These are phyloP conservation scores for Mycosarcoma maydis DNA, from an alignment of 1,284 basidiomycete genomes.

Conservation along the genomic window DNA sequence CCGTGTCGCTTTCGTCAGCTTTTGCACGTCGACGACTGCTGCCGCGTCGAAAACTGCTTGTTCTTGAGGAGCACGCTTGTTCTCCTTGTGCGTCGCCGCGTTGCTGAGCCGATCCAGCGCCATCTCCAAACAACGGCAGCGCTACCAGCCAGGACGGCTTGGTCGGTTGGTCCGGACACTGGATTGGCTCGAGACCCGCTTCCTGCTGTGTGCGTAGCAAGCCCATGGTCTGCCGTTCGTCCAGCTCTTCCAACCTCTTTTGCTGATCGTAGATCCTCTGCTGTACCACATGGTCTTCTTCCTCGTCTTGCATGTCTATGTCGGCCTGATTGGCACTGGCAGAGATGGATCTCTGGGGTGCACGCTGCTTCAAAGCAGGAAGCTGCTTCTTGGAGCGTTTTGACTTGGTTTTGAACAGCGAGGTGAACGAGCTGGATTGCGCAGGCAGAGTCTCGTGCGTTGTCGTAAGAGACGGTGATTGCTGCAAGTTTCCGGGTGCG, in stretches of 20 bases:
- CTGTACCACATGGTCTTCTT: slow-evolving; percentile 23
- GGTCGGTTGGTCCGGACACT: slow-evolving; percentile 7
- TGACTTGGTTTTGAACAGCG: slow-evolving; percentile 3
- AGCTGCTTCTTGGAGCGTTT: background rate
- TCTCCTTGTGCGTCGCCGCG: background rate
- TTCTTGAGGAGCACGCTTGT: slow-evolving; percentile 6
- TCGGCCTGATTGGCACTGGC: too few species aligned
- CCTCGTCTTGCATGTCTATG: too few species aligned
- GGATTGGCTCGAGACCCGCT: slow-evolving; percentile 28
- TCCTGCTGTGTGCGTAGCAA: slow-evolving; percentile 39
- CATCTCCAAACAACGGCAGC: slow-evolving; percentile 26
- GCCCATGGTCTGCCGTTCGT: slow-evolving; percentile 36
- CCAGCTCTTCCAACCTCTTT: slow-evolving; percentile 35
- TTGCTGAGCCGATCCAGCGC: slow-evolving; percentile 4
- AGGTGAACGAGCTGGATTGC: slow-evolving; percentile 14
- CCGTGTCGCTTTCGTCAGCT: background rate
- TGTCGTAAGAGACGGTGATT: background rate
- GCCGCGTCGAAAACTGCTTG: slow-evolving; percentile 16
- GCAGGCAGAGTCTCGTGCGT: background rate
- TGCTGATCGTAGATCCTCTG: slow-evolving; percentile 33
- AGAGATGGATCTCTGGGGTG: slow-evolving; percentile 2
- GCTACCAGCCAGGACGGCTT: slow-evolving; percentile 24
- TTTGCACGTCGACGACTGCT: background rate
- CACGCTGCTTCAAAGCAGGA: slow-evolving; percentile 13
- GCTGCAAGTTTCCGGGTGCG: slow-evolving; percentile 15